Evolutionary conservation across 2,329 filamentous ascomycete genomes (phyloP).

Genomic region (Daldinia sp.): DNA sequence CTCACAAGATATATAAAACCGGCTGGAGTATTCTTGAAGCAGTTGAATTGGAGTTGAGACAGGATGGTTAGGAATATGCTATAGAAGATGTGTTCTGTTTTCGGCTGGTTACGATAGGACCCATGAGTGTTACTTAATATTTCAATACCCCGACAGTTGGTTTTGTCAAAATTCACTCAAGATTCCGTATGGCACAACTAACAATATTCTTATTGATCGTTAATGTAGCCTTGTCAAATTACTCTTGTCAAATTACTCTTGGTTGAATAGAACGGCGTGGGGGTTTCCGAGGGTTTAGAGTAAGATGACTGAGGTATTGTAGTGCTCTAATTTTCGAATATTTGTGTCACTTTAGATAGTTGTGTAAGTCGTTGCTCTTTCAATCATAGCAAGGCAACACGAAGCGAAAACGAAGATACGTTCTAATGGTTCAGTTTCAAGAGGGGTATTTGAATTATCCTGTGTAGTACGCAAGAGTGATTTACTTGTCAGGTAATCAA

Average conservation of each 20-base stretch:
- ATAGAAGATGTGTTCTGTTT: slow-evolving; percentile 13
- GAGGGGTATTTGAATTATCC: slow-evolving; percentile 16
- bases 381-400: neutral
- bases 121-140: slow-evolving; percentile 21
- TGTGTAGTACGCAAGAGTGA: neutral
- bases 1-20: neutral
- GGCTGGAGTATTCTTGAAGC: neutral
- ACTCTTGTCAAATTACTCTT: no score
- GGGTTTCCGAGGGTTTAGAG: no score
- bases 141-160: slow-evolving; percentile 14
- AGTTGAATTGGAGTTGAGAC: neutral
- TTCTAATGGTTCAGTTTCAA: neutral
- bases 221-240: no score
- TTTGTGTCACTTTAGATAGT: no score
- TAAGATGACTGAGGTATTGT: no score
- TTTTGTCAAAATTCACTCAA: slow-evolving; percentile 3
- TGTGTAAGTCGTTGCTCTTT: no score
- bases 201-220: no score
- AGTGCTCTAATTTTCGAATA: no score
- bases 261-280: no score
- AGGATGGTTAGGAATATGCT: neutral
- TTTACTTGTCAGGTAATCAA: neutral
- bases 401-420: neutral
- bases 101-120: slow-evolving; percentile 31
- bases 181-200: neutral